phyloP scores from a whole-genome alignment of 2,329 filamentous ascomycete genomes.

The Talaromyces sp. region DNA sequence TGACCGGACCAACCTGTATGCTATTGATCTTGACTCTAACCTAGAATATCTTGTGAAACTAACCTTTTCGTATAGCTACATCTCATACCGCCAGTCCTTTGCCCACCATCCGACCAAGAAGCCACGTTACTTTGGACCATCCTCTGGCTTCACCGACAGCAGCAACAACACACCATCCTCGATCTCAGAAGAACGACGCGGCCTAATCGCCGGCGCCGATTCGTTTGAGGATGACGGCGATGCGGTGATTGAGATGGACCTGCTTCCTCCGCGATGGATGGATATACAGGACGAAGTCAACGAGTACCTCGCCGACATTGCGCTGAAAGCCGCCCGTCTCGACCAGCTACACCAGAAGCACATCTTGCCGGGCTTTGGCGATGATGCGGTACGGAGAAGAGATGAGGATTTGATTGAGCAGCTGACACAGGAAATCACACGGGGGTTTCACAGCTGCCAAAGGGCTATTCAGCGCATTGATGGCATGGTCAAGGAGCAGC shows the following conservation, averaged over 20 bases:
- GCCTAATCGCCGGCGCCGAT: conserved; percentile 75
- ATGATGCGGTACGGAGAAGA: conserved; percentile 79
- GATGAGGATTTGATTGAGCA: conserved; percentile 89
- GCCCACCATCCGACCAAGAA: conserved; percentile 89
- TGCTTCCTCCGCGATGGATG: conserved; percentile 90
- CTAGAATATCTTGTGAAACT: neutral
- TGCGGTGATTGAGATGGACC: conserved; percentile 96
- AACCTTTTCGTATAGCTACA: conserved; percentile 61
- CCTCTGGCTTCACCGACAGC: conserved; percentile 57
- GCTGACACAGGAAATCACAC: conserved; percentile 85
- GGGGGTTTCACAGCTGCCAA: conserved; percentile 84
- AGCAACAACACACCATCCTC: conserved; percentile 49
- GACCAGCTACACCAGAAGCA: conserved; percentile 97
- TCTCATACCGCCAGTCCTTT: conserved; percentile 98
- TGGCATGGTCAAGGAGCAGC: conserved; percentile 76
- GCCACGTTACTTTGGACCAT: conserved; percentile 60
- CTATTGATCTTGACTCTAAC: conserved; percentile 11
- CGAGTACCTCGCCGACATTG: conserved; percentile 74
- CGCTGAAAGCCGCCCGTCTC: conserved; percentile 74
- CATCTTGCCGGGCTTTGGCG: conserved; percentile 91
- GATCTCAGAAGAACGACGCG: conserved; percentile 66
- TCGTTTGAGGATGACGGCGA: conserved; percentile 76
- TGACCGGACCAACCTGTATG: conserved; percentile 96
- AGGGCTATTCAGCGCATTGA: conserved; percentile 83
- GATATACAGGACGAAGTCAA: conserved; percentile 92